Evolutionary conservation across 169 alveolate species (phyloP).

Genomic region (Amoebophrya sp.): DNA sequence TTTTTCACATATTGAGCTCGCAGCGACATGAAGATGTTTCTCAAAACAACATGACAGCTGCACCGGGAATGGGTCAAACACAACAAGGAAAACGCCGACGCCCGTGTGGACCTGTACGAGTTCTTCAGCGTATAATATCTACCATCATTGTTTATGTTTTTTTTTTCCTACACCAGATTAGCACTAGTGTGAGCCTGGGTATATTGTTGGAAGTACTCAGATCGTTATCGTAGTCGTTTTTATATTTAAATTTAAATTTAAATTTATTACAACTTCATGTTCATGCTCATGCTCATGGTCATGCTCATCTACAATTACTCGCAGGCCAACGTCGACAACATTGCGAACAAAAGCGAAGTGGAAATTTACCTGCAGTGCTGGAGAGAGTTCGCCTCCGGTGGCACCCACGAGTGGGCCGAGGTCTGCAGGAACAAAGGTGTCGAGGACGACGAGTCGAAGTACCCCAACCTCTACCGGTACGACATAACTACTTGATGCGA

Average conservation of each 20-base stretch:
- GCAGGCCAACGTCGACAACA: too few relatives aligned
- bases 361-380: too few relatives aligned
- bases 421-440: too few relatives aligned
- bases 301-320: neutral
- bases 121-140: neutral
- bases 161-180: neutral
- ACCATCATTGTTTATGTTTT: neutral
- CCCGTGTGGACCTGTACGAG: neutral
- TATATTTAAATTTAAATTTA: too few relatives aligned
- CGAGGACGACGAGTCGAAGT: too few relatives aligned
- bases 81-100: too few relatives aligned
- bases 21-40: neutral
- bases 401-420: too few relatives aligned
- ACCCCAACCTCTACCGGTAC: too few relatives aligned
- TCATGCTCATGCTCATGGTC: neutral
- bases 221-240: neutral
- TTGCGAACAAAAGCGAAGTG: too few relatives aligned
- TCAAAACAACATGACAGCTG: neutral
- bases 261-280: neutral
- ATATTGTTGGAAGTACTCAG: neutral
- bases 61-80: neutral
- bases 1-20: neutral
- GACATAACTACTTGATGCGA: too few relatives aligned
- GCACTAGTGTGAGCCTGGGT: neutral
- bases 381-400: too few relatives aligned